Percentiles rank a stretch among this genome's conserved stretches.
Conservation (phyloP, 2,329 filamentous ascomycete genomes). For the Gremmenia infestans region DNA sequence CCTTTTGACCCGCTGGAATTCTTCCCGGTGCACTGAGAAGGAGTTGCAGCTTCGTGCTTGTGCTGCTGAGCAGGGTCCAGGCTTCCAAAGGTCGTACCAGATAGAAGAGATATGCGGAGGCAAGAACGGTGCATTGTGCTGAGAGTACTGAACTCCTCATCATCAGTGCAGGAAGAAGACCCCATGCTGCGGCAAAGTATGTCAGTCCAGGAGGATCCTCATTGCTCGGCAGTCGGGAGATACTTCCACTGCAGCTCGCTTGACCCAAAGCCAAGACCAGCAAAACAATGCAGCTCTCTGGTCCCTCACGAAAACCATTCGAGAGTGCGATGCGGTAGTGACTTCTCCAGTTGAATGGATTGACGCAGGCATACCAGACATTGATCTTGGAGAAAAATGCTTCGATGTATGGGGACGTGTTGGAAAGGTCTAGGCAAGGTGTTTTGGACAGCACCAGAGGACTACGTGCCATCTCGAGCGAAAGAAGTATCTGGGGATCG, state of each 20-base stretch:
- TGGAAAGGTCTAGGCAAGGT: constrained; percentile 65
- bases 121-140: constrained; percentile 74
- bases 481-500: constrained; percentile 74
- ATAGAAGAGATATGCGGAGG: constrained; percentile 79
- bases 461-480: constrained; percentile 74
- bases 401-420: constrained; percentile 69
- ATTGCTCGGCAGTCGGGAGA: constrained; percentile 63
- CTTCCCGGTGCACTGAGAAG: constrained; percentile 69
- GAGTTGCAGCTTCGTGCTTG: constrained; percentile 76
- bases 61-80: constrained; percentile 74
- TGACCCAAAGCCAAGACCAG: constrained; percentile 73
- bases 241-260: constrained; percentile 70
- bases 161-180: constrained; percentile 71
- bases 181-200: constrained; percentile 79
- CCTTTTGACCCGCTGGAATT: constrained; percentile 64
- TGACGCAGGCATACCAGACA: constrained; percentile 81
- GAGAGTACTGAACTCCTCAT: constrained; percentile 73
- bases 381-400: constrained; percentile 79
- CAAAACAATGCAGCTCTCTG: constrained; percentile 77
- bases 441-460: constrained; percentile 65
- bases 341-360: constrained; percentile 72
- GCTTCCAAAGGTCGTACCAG: constrained; percentile 77
- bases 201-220: constrained; percentile 70
- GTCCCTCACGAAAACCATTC: constrained; percentile 70
- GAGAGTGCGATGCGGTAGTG: constrained; percentile 72